Evolutionary conservation across 2,329 filamentous ascomycete species (phyloP).

Genomic region (Lachnellula subtilissima): DNA sequence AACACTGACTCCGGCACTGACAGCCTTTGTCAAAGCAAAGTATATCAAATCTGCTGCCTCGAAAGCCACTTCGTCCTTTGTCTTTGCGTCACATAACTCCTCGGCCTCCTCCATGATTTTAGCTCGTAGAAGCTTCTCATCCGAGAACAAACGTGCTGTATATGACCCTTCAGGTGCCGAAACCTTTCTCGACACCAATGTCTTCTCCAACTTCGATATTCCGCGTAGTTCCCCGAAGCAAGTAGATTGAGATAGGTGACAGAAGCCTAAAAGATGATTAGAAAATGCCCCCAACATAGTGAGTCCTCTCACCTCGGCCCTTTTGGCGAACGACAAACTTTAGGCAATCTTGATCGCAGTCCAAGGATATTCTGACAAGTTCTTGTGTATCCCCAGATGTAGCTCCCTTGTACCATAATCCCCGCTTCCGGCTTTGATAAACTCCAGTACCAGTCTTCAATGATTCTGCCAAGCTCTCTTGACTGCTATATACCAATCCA

Average conservation of each 20-base stretch:
- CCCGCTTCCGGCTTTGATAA: conserved; percentile 93
- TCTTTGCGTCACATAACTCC: conserved; percentile 83
- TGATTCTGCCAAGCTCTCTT: conserved; percentile 83
- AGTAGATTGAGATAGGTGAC: conserved; percentile 84
- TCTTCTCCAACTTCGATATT: conserved; percentile 80
- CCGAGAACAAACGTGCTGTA: conserved; percentile 86
- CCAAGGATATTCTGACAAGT: conserved; percentile 74
- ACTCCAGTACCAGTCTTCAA: conserved; percentile 73
- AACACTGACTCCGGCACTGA: conserved; percentile 76
- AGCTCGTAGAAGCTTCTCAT: conserved; percentile 80
- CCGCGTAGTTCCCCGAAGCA: conserved; percentile 87
- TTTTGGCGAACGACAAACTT: conserved; percentile 87
- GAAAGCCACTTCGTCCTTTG: conserved; percentile 79
- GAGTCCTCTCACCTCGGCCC: conserved; percentile 55
- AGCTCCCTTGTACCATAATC: conserved; percentile 94
- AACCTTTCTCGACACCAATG: conserved; percentile 72
- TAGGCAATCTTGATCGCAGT: conserved; percentile 91
- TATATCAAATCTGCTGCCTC: conserved; percentile 95
- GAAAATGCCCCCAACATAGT: background rate
- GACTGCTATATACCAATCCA: conserved; percentile 90
- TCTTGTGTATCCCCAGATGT: conserved; percentile 93
- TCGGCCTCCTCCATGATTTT: conserved; percentile 99
- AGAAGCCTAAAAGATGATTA: conserved; percentile 58
- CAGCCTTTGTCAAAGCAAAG: conserved; percentile 87
- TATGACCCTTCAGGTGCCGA: conserved; percentile 88